Base-by-base conservation (phyloP, 352 stramenopile species). In the Globisporangium ultimum region DNA sequence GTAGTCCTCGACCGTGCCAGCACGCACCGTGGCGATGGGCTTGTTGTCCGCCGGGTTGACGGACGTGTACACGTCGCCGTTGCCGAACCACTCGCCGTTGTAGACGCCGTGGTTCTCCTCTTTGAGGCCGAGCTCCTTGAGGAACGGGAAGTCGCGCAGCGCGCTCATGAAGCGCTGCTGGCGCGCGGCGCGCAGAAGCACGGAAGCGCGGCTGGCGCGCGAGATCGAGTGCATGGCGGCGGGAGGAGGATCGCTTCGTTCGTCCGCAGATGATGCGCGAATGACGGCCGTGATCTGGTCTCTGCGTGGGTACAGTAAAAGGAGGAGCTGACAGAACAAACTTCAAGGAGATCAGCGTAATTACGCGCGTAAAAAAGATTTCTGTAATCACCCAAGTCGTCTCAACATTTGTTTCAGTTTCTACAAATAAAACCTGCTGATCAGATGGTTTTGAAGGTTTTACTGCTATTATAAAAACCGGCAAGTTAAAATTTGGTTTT, bases 101-200 rank as follows among this genome's bases (percentile, higher is more conserved):
- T 91, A 96, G 41, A 95, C 86, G 48, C 88, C 88, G 56, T 76
- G 68, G 71, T 96, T 96, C 52, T 93, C 81, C 54, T 91, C 81
- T 60, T 80, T 68, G 22, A 96, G 75, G 7, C 86, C 88, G 34
- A 96, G 71, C 52, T 95, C 83, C 38, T 74, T 70, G 50, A 95
- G 75, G 63, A 94, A 93, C 28, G 87, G 84, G 58, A 84, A 92
- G 66, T 81, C 71, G 45, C 64, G 47, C 60, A 76, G 48, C 18
- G 70, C 76, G 60, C 72, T 84, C 64, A 79, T 69, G 40, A 70
- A 60, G 62, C 71, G 72, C 22, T 56, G 60, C 14, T 58, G 58
- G 18, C 41, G 58, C 41, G 58, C 49, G 40, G 53, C 9, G 42
- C 42, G 58, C 50, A 64, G 58, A 41, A 64, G 50, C 51, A 52